Conservation (phyloP, 345 rosid species). For the Murraya paniculata region DNA sequence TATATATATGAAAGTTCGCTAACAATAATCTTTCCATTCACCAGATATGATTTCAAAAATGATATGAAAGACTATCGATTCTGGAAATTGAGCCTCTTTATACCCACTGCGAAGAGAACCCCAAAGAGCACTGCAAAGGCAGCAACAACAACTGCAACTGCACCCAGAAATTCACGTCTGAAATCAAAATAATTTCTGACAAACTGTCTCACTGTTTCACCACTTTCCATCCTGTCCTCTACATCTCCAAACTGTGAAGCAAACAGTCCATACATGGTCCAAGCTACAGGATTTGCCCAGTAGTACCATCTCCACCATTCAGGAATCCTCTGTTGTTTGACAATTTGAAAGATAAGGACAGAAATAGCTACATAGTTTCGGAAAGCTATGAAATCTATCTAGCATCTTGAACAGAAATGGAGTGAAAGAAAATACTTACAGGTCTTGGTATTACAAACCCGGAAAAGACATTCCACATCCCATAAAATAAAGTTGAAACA, state of each 20-base stretch:
- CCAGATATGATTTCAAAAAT: too few relatives aligned
- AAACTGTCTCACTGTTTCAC: constrained; percentile 52
- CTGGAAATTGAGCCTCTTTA: constrained; percentile 71
- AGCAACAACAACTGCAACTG: constrained; percentile 45
- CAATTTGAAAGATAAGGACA: not conserved
- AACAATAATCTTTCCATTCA: not conserved
- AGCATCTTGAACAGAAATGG: not conserved
- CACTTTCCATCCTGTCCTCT: constrained; percentile 28
- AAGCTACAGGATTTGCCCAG: constrained; percentile 52
- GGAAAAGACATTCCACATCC: constrained; percentile 35
- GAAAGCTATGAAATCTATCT: not conserved
- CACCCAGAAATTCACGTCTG: constrained; percentile 54
- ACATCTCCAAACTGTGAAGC: constrained; percentile 55
- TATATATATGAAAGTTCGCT: not conserved
- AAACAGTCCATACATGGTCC: constrained; percentile 54
- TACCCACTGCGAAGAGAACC: constrained; percentile 60
- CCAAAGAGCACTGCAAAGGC: constrained; percentile 49
- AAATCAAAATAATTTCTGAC: constrained; percentile 52
- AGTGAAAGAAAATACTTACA: constrained; percentile 19
- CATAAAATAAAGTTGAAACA: constrained; percentile 31
- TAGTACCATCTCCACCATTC: constrained; percentile 73
- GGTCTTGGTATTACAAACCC: constrained; percentile 40
- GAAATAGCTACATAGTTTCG: not conserved
- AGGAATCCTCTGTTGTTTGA: constrained; percentile 48
- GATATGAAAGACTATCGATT: constrained; percentile 27